phyloP scores from a whole-genome alignment of 2,329 filamentous ascomycete species.

The Penicillium sp. region DNA sequence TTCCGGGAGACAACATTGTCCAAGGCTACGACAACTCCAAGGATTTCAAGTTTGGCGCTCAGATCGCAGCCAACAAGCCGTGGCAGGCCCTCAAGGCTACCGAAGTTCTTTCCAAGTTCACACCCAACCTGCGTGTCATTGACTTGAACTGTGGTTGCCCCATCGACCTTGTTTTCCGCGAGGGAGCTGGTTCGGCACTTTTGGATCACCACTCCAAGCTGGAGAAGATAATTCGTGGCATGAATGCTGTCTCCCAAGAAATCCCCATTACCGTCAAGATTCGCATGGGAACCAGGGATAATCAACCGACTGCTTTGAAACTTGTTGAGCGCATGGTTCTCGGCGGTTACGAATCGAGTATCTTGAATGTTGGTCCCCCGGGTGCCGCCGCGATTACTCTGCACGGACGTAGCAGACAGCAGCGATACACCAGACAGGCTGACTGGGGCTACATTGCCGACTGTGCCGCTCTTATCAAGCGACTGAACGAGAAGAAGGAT shows the following conservation, averaged over 20 bases:
- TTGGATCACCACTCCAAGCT: constrained; percentile 84
- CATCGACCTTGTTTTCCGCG: constrained; percentile 86
- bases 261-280: constrained; percentile 94
- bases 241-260: constrained; percentile 88
- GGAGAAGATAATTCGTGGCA: constrained; percentile 90
- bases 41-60: constrained; percentile 84
- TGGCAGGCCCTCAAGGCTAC: constrained; percentile 86
- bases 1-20: constrained; percentile 52
- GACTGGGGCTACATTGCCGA: constrained; percentile 94
- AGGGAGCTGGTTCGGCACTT: constrained; percentile 83
- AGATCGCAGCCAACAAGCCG: constrained; percentile 87
- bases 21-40: constrained; percentile 73
- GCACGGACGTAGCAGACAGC: constrained; percentile 87
- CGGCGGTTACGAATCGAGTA: constrained; percentile 66
- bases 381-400: constrained; percentile 94
- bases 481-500: constrained; percentile 65
- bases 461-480: constrained; percentile 76
- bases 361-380: constrained; percentile 62
- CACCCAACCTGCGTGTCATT: constrained; percentile 80
- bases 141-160: constrained; percentile 97
- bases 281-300: constrained; percentile 79
- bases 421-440: constrained; percentile 86
- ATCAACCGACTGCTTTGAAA: constrained; percentile 71
- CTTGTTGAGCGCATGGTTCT: constrained; percentile 78
- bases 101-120: constrained; percentile 68